phyloP scores from a whole-genome alignment of 2,329 filamentous ascomycete species.

The Onygenales sp. region DNA sequence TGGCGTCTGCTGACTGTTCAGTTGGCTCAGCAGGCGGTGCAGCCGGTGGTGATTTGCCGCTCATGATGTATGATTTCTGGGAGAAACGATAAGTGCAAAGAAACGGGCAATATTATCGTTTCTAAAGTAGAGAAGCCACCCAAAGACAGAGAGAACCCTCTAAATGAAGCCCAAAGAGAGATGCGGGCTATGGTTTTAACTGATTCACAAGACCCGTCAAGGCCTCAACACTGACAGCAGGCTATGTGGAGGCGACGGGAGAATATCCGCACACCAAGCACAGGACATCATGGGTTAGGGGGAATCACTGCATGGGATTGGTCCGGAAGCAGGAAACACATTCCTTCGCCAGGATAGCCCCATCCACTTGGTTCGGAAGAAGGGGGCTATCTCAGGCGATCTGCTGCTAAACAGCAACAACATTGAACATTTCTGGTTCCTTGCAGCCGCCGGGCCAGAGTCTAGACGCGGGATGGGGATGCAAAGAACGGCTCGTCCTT shows the following conservation, averaged over 20 bases:
- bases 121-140: no score
- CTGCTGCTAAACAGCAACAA: not conserved
- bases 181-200: no score
- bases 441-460: no score
- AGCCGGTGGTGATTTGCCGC: no score
- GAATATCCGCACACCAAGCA: not conserved
- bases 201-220: no score
- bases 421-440: not conserved
- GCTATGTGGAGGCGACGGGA: not conserved
- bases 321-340: not conserved
- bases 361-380: not conserved
- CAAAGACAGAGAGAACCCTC: not conserved
- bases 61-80: no score
- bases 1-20: no score
- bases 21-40: no score
- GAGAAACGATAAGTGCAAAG: no score
- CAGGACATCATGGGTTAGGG: not conserved
- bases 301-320: not conserved
- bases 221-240: not conserved
- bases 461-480: not conserved
- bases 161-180: not conserved
- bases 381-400: not conserved
- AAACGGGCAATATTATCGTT: no score
- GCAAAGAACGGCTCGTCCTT: not conserved
- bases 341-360: not conserved